Percentiles rank a stretch among this genome's conserved stretches.
Evolutionary conservation across 129 eudicot genomes (phyloP).

Genomic region (Rutidosis leptorrhynchoides): DNA sequence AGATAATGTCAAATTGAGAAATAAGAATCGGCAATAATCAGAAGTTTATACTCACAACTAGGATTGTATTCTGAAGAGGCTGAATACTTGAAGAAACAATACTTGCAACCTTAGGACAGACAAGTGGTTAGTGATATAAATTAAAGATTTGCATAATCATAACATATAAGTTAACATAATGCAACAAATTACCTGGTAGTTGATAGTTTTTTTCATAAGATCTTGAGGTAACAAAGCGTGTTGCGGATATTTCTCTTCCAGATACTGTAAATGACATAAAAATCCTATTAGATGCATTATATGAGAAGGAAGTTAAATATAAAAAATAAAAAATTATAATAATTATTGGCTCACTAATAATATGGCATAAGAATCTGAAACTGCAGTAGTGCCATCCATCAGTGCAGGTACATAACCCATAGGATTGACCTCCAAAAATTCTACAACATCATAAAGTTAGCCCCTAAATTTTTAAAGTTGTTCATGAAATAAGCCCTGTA

Average conservation of each 20-base stretch:
- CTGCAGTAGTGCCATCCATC: constrained; percentile 59
- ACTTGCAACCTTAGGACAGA: constrained; percentile 61
- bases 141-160: background rate
- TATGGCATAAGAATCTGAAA: constrained; percentile 84
- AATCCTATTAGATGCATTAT: background rate
- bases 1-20: background rate
- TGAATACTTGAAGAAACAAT: constrained; percentile 78
- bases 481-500: background rate
- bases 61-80: constrained; percentile 58
- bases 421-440: constrained; percentile 77
- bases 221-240: constrained; percentile 72
- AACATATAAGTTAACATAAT: constrained; percentile 8
- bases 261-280: constrained; percentile 47
- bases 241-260: constrained; percentile 87
- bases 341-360: constrained; percentile 49
- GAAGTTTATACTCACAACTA: constrained; percentile 45
- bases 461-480: background rate
- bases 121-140: constrained; percentile 4
- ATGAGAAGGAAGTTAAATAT: constrained; percentile 15
- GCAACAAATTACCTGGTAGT: constrained; percentile 59
- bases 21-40: background rate
- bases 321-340: background rate
- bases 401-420: constrained; percentile 77
- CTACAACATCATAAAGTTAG: constrained; percentile 34
- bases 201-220: constrained; percentile 57